These are phyloP conservation scores for Aspergillus asperescens DNA, from an alignment of 495 filamentous ascomycete species.

Conservation along the genomic window DNA sequence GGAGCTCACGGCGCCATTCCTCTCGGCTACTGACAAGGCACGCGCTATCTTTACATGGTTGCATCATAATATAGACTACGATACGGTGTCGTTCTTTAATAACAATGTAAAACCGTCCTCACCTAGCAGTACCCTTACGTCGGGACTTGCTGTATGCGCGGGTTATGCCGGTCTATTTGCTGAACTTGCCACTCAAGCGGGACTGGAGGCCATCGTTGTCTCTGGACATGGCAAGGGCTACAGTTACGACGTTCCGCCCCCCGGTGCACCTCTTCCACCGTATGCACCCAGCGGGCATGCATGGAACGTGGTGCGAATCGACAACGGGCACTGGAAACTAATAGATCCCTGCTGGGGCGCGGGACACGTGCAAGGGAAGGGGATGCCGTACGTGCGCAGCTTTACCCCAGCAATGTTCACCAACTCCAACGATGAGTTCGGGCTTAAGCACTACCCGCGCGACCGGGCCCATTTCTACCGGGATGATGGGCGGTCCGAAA, in stretches of 20 bases:
- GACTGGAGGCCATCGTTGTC: slow-evolving; percentile 65
- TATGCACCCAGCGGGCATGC: slow-evolving; percentile 60
- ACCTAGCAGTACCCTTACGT: slow-evolving; percentile 59
- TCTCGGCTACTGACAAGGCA: slow-evolving; percentile 81
- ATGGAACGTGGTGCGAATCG: slow-evolving; percentile 89
- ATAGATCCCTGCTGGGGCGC: slow-evolving; percentile 93
- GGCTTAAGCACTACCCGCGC: slow-evolving; percentile 67
- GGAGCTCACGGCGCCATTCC: slow-evolving; percentile 72
- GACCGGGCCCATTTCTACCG: slow-evolving; percentile 66
- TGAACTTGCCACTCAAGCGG: slow-evolving; percentile 65
- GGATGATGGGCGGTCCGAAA: slow-evolving; percentile 48
- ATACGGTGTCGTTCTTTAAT: slow-evolving; percentile 69
- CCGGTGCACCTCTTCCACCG: slow-evolving; percentile 54
- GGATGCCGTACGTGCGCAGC: slow-evolving; percentile 54
- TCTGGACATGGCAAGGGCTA: slow-evolving; percentile 84
- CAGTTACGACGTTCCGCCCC: slow-evolving; percentile 53
- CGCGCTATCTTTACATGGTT: slow-evolving; percentile 90
- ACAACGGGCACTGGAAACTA: slow-evolving; percentile 83
- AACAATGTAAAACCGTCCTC: slow-evolving; percentile 60
- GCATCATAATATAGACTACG: slow-evolving; percentile 89
- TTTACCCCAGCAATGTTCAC: slow-evolving; percentile 70
- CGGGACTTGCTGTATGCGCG: slow-evolving; percentile 81
- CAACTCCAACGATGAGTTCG: slow-evolving; percentile 79
- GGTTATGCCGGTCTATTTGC: slow-evolving; percentile 85
- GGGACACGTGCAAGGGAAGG: slow-evolving; percentile 50